Evolutionary conservation across 176 grass and related monocot species (phyloP), one percentile per base, ranked within the genome.

Genomic region (Echinochloa phyllopogon): DNA sequence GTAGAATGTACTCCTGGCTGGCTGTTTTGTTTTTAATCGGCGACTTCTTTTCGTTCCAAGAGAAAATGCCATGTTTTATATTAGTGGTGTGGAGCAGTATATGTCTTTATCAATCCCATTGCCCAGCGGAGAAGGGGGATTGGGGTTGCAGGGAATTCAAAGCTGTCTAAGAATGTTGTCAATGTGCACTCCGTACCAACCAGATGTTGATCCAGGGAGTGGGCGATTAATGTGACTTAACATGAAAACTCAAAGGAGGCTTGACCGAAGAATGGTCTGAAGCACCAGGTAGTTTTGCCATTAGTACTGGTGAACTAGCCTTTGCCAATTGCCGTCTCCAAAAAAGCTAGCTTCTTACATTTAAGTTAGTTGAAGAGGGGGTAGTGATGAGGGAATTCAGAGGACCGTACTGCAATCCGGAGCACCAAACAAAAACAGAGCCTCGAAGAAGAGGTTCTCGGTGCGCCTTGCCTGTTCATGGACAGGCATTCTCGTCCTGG

Each of bases 401-500:
- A 58, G 0, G 7, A 63, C 52, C 49, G 78, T 52, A 76, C 71
- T 12, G 70, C 71, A 3, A 11, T 9, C 29, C 29, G 29, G 29
- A 33, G 29, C 2, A 83, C 33, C 63, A 64, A 52, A 59, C 84
- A 27, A 10, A 68, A 60, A 10, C 21, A 33, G 14, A 78, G 15
- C 39, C 6, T 73, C 39, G n/a, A 13, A 48, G 48, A 39, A 13
- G 24, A 6, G 57, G 10, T 3, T 63, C 4, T 17, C 3, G 72
- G 12, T 12, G 52, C n/a, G 15, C 42, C 53, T 24, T 59, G 73
- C 8, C 5, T 49, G 63, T 40, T 23, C 5, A 33, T 5, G 23
- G 41, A 11, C 45, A 72, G 36, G 66, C 47, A 56, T 56, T 25
- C 66, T 57, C 67, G 77, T 47, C 71, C 83, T 38, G 52, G 17